Evolutionary conservation across 768 basidiomycete genomes (phyloP).

Genomic region (Rhodotorula sphaerocarpa): DNA sequence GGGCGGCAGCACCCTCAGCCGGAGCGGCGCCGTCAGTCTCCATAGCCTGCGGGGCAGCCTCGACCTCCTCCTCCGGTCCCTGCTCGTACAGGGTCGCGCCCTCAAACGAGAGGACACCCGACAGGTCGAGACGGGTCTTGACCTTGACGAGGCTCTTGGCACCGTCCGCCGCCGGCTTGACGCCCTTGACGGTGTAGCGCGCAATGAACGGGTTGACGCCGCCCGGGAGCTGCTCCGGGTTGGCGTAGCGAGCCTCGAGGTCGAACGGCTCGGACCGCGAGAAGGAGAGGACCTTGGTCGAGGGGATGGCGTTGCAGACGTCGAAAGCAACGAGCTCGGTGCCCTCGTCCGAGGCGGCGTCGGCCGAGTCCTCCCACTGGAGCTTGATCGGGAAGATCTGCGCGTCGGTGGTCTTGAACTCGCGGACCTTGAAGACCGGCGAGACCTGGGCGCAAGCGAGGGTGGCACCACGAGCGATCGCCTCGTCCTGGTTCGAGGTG

Average conservation of each 20-base stretch:
- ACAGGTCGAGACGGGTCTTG: constrained; percentile 75
- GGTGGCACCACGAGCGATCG: constrained; percentile 88
- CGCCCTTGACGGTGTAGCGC: constrained; percentile 69
- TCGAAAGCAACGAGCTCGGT: constrained; percentile 87
- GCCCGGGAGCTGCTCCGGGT: constrained; percentile 63
- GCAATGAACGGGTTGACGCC: constrained; percentile 76
- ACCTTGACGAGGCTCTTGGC: constrained; percentile 79
- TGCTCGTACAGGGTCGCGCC: constrained; percentile 65
- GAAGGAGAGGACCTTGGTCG: constrained; percentile 92
- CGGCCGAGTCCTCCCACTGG: constrained; percentile 65
- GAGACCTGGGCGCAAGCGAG: constrained; percentile 96
- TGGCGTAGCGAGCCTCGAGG: constrained; percentile 74
- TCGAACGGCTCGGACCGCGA: constrained; percentile 82
- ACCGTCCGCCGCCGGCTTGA: constrained; percentile 57
- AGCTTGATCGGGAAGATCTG: constrained; percentile 82
- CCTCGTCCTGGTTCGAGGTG: constrained; percentile 97
- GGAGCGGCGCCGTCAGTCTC: constrained; percentile 51
- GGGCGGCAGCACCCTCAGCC: constrained; percentile 29
- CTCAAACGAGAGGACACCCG: constrained; percentile 83
- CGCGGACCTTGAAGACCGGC: constrained; percentile 93
- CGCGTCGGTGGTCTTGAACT: constrained; percentile 82
- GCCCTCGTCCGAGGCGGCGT: constrained; percentile 73
- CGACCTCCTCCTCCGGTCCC: constrained; percentile 55
- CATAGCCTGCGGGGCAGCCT: constrained; percentile 55
- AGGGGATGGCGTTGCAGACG: constrained; percentile 72